Evolutionary conservation across 768 basidiomycete species (phyloP).

Genomic region (Calocera viscosa): DNA sequence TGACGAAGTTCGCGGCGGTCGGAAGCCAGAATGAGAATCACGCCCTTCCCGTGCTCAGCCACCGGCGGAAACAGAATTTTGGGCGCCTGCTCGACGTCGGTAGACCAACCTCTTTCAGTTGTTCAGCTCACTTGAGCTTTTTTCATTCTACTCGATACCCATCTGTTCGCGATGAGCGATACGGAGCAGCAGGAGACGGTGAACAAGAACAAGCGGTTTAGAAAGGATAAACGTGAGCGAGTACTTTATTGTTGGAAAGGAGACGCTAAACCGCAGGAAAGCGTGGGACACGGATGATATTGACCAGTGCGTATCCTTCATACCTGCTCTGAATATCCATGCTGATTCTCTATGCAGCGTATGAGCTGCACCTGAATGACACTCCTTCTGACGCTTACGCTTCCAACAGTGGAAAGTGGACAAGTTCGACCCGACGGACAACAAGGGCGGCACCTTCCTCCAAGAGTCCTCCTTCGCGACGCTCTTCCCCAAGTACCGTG

Average conservation of each 20-base stretch:
- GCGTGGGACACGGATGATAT: conserved; percentile 99
- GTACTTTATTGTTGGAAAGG: background rate
- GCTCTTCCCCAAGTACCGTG: conserved; percentile 95
- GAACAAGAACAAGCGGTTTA: conserved; percentile 77
- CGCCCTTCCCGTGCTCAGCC: too few species aligned
- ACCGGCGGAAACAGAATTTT: too few species aligned
- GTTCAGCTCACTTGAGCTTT: too few species aligned
- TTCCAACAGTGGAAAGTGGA: conserved; percentile 75
- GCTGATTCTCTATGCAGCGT: conserved; percentile 23
- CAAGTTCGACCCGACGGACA: conserved; percentile 58
- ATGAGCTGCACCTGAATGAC: conserved; percentile 14
- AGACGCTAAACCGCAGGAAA: conserved; percentile 26
- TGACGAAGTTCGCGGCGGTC: too few species aligned
- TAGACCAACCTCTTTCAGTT: too few species aligned
- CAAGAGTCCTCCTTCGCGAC: conserved; percentile 98
- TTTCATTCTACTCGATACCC: background rate
- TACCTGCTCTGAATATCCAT: too few species aligned
- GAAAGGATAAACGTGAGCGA: conserved; percentile 87
- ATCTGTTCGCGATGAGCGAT: conserved; percentile 30
- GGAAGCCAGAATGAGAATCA: too few species aligned
- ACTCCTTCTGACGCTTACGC: background rate
- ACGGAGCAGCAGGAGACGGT: conserved; percentile 29
- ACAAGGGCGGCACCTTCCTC: conserved; percentile 68
- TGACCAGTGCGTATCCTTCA: conserved; percentile 94
- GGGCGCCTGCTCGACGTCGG: too few species aligned